Base-by-base conservation (phyloP, 805 yeast genomes). In the Ogataea naganishii region DNA sequence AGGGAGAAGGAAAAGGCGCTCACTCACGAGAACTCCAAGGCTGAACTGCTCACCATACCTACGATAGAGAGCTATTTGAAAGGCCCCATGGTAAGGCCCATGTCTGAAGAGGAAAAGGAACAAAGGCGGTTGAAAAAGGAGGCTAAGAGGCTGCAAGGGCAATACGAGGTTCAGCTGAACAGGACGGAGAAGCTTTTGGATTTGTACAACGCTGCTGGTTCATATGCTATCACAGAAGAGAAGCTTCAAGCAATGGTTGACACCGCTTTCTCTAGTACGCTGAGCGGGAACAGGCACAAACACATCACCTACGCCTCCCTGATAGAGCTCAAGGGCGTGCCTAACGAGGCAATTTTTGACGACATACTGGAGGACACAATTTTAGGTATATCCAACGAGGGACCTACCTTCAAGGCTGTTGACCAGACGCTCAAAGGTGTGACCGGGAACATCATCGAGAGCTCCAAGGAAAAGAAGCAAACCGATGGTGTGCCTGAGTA, bases 31-130 rank as follows among this genome's bases (percentile, higher is more conserved):
- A 53, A 53, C 33, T 54, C 69, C 5, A 64, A 62, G 29, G 78
- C 84, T 15, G 65, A 73, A 28, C 60, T 64, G 44, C 67, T 79
- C 46, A 83, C 95, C 1, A 62, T 84, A 29, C 96, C 96, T 27
- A 80, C 95, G 2, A 62, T 86, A 34, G 85, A 80, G 44, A 64
- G 69, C 22, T 65, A 75, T 39, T 54, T 83, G 36, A 53, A 67
- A 14, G 83, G 82, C 3, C 82, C 89, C 11, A 58, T 85, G 36
- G 71, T 88, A 64, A 69, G 80, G 47, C 70, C 59, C 27, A 69
- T 95, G 53, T 80, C 94, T 0, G 63, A 59, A 15, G 92, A 77
- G 45, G 95, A 88, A 56, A 52, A 57, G 29, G 69, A 65, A 31
- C 44, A 69, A 18, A 57, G 83, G 39, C 43, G 54, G 18, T 66